phyloP scores from a whole-genome alignment of 2,329 filamentous ascomycete genomes.

The Nothomitra cinnamomea region DNA sequence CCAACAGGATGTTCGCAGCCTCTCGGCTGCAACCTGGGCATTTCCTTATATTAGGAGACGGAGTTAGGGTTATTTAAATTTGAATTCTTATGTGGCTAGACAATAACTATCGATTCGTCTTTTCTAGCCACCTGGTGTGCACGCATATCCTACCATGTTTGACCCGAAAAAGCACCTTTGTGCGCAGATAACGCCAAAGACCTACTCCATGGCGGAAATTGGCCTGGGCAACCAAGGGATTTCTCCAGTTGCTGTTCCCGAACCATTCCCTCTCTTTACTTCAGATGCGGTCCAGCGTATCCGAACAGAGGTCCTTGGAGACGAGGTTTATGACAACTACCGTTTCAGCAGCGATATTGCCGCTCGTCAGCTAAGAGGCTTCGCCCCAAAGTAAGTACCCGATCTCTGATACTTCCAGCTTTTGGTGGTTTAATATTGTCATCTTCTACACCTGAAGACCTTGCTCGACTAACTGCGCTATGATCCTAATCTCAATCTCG shows the following conservation, averaged over 20 bases:
- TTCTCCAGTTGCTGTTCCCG: constrained; percentile 44
- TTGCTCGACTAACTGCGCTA: background rate
- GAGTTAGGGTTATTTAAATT: too few species aligned
- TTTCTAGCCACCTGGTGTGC: too few species aligned
- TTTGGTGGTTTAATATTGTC: background rate
- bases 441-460: background rate
- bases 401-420: background rate
- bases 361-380: constrained; percentile 37
- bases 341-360: constrained; percentile 38
- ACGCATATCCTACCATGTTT: too few species aligned
- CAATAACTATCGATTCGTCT: too few species aligned
- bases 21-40: too few species aligned
- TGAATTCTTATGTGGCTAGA: too few species aligned
- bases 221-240: constrained; percentile 30
- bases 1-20: too few species aligned
- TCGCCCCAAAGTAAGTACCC: constrained; percentile 34
- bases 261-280: constrained; percentile 47
- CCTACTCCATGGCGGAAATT: background rate
- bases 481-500: too few species aligned
- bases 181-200: too few species aligned
- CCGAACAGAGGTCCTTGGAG: constrained; percentile 42
- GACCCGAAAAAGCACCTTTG: background rate
- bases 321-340: constrained; percentile 34
- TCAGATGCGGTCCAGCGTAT: constrained; percentile 43
- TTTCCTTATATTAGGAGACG: too few species aligned